Conservation (phyloP, 2,329 filamentous ascomycete genomes). For the Xylariales sp. region DNA sequence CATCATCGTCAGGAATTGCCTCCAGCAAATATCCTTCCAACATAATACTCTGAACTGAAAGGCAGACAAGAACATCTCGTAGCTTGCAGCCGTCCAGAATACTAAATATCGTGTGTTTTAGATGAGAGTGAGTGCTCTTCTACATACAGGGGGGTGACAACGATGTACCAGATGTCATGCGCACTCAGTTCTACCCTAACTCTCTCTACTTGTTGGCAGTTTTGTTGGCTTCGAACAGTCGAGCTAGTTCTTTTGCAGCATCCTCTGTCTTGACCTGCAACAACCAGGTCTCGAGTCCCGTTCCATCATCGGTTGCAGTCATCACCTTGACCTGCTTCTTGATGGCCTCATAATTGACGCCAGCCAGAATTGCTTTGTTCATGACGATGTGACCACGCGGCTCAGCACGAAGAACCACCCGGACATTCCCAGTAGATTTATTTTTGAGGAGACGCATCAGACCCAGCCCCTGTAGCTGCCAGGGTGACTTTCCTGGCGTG, state of each 20-base stretch:
- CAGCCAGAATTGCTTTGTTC: constrained; percentile 62
- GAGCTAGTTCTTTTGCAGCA: constrained; percentile 46
- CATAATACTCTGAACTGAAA: no score
- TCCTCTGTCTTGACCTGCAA: constrained; percentile 61
- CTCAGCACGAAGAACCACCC: constrained; percentile 70
- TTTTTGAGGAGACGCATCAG: constrained; percentile 69
- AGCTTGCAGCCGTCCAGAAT: no score
- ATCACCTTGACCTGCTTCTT: constrained; percentile 58
- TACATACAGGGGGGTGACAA: no score
- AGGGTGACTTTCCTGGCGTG: constrained; percentile 51
- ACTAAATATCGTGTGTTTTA: no score
- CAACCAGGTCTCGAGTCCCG: constrained; percentile 64
- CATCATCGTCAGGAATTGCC: no score
- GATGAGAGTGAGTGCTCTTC: no score
- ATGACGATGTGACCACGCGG: constrained; percentile 70
- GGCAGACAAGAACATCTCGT: no score
- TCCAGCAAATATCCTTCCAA: no score
- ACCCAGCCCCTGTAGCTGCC: constrained; percentile 68
- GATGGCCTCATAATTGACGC: constrained; percentile 58
- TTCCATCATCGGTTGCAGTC: constrained; percentile 53
- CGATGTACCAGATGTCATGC: no score
- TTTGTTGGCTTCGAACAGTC: constrained; percentile 49
- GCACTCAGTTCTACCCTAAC: no score
- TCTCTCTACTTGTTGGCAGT: constrained; percentile 45
- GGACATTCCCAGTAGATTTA: constrained; percentile 61